Evolutionary conservation across 1,284 basidiomycete species (phyloP).

Genomic region (Marasmius oreades): DNA sequence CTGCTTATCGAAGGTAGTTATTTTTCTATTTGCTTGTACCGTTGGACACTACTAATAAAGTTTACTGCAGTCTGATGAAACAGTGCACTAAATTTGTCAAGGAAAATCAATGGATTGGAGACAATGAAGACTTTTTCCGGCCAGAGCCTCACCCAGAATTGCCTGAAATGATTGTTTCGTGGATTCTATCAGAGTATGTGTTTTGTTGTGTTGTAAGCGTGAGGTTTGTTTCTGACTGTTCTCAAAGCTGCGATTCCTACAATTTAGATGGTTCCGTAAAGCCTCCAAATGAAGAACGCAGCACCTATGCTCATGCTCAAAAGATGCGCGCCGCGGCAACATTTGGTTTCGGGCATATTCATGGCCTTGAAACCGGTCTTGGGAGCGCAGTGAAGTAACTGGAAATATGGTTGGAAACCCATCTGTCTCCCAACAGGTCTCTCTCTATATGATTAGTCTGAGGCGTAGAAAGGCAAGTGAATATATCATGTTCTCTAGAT

Average conservation of each 20-base stretch:
- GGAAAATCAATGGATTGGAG: not conserved
- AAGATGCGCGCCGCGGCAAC: slow-evolving; percentile 7
- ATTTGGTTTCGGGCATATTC: slow-evolving; percentile 1
- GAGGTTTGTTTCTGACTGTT: too few relatives aligned
- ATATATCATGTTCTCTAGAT: not conserved
- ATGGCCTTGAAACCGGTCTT: not conserved
- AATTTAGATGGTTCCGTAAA: slow-evolving; percentile 1
- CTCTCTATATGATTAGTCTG: slow-evolving; percentile 31
- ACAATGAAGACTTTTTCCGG: not conserved
- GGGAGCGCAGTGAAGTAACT: not conserved
- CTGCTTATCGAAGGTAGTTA: slow-evolving; percentile 4
- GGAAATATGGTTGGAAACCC: slow-evolving; percentile 25
- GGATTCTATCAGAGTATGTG: slow-evolving; percentile 7
- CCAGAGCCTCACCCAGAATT: not conserved
- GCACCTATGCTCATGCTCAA: slow-evolving; percentile 7
- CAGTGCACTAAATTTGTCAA: slow-evolving; percentile 1
- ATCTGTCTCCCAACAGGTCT: slow-evolving; percentile 26
- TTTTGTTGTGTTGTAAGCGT: too few relatives aligned
- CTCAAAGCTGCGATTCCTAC: slow-evolving; percentile 8
- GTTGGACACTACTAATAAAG: too few relatives aligned
- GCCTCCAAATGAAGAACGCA: not conserved
- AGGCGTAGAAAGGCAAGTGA: slow-evolving; percentile 24
- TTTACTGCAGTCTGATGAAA: slow-evolving; percentile 2
- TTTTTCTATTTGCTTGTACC: not conserved
- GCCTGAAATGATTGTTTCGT: slow-evolving; percentile 8